Evolutionary conservation across 2,329 filamentous ascomycete genomes (phyloP), one percentile per base, ranked within the genome.

Genomic region (Boeremia lycopersici): DNA sequence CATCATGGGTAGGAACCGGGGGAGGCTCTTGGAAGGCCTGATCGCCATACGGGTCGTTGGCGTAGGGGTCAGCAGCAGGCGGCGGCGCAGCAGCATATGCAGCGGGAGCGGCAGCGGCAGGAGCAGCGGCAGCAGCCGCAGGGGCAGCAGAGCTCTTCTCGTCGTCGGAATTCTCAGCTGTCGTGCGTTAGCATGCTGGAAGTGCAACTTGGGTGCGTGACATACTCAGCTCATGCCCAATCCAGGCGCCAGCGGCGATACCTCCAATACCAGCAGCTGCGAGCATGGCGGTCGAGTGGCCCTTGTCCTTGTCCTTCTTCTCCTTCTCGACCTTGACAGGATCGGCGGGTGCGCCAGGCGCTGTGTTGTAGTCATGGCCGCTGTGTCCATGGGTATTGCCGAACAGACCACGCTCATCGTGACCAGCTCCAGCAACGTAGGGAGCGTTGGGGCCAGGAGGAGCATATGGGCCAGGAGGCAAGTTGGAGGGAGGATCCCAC

Each of bases 181-280:
- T 9, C 2, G 10, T 1, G n/a, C 12, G 36, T 68, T 52, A 67
- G 68, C 23, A 62, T 49, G 10, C 5, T 30, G 5, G 19, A 2
- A 1, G 6, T 42, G 15, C 4, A 23, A 29, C 23, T 41, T 10
- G n/a, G 6, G 15, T 40, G 12, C n/a, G 25, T 12, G 5, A 51
- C 80, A 53, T 78, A 87, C 85, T 75, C 12, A 85, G 59, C 48
- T 82, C 82, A 65, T 86, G 78, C 11, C 80, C 81, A 52, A 87
- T 71, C 31, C 85, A 66, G 4, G 83, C 86, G 41, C 85, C 85
- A 10, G 82, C 86, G 30, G 85, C 84, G 26, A 86, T 57, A 66
- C 85, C 86, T 38, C 79, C 86, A 6, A 82, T 82, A 47, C 81
- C 85, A 19, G 80, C 84, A 33, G 84, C 75, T 17, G 86, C 69